Percentiles rank a stretch among this genome's conserved stretches.
These are phyloP conservation scores for Hypoxylon subgilvum DNA, from an alignment of 495 filamentous ascomycete species.

Conservation along the genomic window DNA sequence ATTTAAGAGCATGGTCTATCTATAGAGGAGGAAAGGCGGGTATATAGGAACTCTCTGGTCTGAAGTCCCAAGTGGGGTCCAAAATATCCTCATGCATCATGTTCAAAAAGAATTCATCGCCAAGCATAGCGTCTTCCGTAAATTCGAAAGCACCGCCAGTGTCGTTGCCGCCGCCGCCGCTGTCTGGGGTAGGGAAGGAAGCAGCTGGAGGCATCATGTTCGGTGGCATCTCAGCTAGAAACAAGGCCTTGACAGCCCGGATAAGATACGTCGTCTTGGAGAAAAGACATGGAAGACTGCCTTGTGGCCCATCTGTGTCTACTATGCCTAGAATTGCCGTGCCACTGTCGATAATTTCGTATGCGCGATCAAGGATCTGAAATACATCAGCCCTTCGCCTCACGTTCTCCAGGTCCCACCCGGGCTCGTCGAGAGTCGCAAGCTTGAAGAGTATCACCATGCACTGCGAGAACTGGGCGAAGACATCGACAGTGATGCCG, in stretches of 20 bases:
- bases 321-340: slow-evolving; percentile 14
- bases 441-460: slow-evolving; percentile 52
- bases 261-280: slow-evolving; percentile 22
- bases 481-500: slow-evolving; percentile 46
- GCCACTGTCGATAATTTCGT: slow-evolving; percentile 12
- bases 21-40: no score
- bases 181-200: neutral
- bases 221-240: slow-evolving; percentile 25
- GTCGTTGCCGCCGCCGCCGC: neutral
- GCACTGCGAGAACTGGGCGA: slow-evolving; percentile 51
- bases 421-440: slow-evolving; percentile 42
- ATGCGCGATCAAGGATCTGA: slow-evolving; percentile 23
- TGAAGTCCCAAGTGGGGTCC: slow-evolving; percentile 18
- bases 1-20: no score
- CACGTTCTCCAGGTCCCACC: slow-evolving; percentile 37
- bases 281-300: slow-evolving; percentile 31
- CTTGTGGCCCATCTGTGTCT: slow-evolving; percentile 20
- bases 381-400: slow-evolving; percentile 29
- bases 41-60: slow-evolving; percentile 14
- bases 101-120: slow-evolving; percentile 16
- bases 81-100: slow-evolving; percentile 25
- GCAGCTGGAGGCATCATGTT: neutral
- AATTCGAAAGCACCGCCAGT: neutral
- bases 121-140: slow-evolving; percentile 1
- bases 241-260: slow-evolving; percentile 18